Conservation (phyloP, 129 eudicot species). For the Helichrysum umbraculigerum region DNA sequence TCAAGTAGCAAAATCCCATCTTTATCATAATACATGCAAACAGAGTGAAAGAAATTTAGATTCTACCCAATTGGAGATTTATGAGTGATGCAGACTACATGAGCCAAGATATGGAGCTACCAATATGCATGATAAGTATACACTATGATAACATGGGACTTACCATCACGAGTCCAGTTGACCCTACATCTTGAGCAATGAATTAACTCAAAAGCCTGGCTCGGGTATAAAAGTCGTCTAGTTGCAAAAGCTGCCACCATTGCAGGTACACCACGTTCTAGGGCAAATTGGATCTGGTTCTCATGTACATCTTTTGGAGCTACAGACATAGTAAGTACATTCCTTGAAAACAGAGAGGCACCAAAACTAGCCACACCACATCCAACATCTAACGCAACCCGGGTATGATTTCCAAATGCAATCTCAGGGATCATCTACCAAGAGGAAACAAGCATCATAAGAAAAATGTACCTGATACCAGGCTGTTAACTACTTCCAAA, state of each 20-base stretch:
- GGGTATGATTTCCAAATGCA: conserved; percentile 77
- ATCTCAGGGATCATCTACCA: conserved; percentile 86
- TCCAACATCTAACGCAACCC: conserved; percentile 91
- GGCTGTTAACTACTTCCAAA: conserved; percentile 8
- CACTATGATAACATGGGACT: conserved; percentile 16
- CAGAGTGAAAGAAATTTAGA: conserved; percentile 20
- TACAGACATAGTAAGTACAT: conserved; percentile 83
- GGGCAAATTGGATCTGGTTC: conserved; percentile 96
- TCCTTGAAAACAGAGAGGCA: conserved; percentile 78
- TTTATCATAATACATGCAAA: conserved; percentile 34
- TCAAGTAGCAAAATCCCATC: conserved; percentile 97
- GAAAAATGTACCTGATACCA: conserved; percentile 14
- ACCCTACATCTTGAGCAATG: conserved; percentile 99
- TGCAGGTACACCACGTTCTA: conserved; percentile 98
- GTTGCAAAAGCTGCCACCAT: conserved; percentile 98
- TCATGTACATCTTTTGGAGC: conserved; percentile 99
- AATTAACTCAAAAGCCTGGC: conserved; percentile 92
- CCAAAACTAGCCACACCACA: conserved; percentile 99
- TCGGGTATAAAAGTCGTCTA: conserved; percentile 71
- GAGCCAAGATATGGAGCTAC: conserved; percentile 10
- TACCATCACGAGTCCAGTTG: conserved; percentile 99
- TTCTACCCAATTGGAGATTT: not conserved
- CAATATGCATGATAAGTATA: conserved; percentile 13
- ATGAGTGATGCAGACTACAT: not conserved
- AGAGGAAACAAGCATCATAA: conserved; percentile 25